A percentile compares a stretch with the other conserved stretches of the same genome.
These are phyloP conservation scores for Metarhizium sp. DNA, from an alignment of 2,329 filamentous ascomycete species.

Conservation along the genomic window DNA sequence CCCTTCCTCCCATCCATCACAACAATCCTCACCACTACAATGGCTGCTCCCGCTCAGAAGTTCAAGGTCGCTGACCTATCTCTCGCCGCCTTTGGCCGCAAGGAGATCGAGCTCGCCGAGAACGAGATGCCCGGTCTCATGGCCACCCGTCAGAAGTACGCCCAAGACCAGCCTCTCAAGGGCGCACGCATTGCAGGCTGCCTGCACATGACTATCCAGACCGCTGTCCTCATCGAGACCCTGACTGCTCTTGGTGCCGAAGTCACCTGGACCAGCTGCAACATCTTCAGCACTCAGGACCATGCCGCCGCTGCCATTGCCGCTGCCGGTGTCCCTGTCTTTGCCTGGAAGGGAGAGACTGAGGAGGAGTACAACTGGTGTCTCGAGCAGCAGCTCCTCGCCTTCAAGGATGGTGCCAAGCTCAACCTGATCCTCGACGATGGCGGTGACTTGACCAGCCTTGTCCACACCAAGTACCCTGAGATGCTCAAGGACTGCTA, in stretches of 20 bases:
- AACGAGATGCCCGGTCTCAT: conserved; percentile 97
- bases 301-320: conserved; percentile 97
- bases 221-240: conserved; percentile 97
- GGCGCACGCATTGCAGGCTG: conserved; percentile 96
- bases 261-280: conserved; percentile 98
- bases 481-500: conserved; percentile 98
- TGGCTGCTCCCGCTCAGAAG: conserved; percentile 77
- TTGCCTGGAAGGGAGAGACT: conserved; percentile 78
- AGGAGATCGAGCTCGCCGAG: conserved; percentile 97
- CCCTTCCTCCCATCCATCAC: conserved; percentile 7
- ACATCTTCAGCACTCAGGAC: conserved; percentile 99
- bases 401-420: conserved; percentile 94
- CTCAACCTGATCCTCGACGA: conserved; percentile 99
- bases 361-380: conserved; percentile 99
- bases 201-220: conserved; percentile 99
- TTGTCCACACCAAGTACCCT: conserved; percentile 97
- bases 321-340: conserved; percentile 81
- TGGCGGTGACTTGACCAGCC: conserved; percentile 90
- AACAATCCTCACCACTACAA: conserved; percentile 25
- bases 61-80: conserved; percentile 99
- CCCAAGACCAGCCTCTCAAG: conserved; percentile 82
- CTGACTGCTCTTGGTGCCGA: conserved; percentile 89
- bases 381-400: conserved; percentile 91
- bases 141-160: conserved; percentile 88
- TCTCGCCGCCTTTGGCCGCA: conserved; percentile 95